A percentile compares a stretch with the other conserved stretches of the same genome.
Conservation (phyloP, 2,329 filamentous ascomycete genomes). For the Thelonectria discophora region DNA sequence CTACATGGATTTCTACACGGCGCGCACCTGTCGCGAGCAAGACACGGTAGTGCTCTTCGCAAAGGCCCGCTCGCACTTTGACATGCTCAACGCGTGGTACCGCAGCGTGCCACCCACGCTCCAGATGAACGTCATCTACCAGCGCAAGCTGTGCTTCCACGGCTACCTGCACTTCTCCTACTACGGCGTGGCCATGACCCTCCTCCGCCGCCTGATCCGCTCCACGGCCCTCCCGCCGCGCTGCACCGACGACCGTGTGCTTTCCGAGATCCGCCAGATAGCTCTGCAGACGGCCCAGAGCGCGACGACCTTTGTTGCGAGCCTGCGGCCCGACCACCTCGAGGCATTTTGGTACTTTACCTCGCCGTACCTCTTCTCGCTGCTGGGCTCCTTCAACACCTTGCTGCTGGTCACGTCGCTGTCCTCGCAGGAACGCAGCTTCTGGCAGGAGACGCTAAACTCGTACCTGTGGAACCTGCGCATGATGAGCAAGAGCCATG, state of each 20-base stretch:
- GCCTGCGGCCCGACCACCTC: slow-evolving; percentile 48
- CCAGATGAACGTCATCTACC: slow-evolving; percentile 53
- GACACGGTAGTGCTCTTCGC: slow-evolving; percentile 51
- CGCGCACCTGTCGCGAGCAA: slow-evolving; percentile 41
- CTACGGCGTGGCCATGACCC: slow-evolving; percentile 56
- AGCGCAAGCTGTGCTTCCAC: slow-evolving; percentile 52
- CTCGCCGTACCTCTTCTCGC: slow-evolving; percentile 51
- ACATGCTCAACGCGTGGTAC: slow-evolving; percentile 59
- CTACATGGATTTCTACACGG: slow-evolving; percentile 56
- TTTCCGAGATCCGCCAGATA: slow-evolving; percentile 44
- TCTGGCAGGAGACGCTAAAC: slow-evolving; percentile 48
- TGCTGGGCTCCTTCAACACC: slow-evolving; percentile 52
- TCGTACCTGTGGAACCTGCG: slow-evolving; percentile 47
- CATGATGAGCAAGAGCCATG: slow-evolving; percentile 49
- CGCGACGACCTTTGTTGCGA: slow-evolving; percentile 48
- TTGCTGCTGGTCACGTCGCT: slow-evolving; percentile 48
- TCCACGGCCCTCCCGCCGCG: slow-evolving; percentile 44
- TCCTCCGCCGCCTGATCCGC: slow-evolving; percentile 55
- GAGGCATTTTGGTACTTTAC: slow-evolving; percentile 53
- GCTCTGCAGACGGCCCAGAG: slow-evolving; percentile 44
- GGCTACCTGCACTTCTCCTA: slow-evolving; percentile 57
- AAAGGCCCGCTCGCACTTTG: slow-evolving; percentile 58
- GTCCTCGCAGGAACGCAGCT: slow-evolving; percentile 44
- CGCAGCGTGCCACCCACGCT: slow-evolving; percentile 54
- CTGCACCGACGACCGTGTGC: slow-evolving; percentile 42